Evolutionary conservation across 352 stramenopile genomes (phyloP).

Genomic region (Globisporangium lucens): DNA sequence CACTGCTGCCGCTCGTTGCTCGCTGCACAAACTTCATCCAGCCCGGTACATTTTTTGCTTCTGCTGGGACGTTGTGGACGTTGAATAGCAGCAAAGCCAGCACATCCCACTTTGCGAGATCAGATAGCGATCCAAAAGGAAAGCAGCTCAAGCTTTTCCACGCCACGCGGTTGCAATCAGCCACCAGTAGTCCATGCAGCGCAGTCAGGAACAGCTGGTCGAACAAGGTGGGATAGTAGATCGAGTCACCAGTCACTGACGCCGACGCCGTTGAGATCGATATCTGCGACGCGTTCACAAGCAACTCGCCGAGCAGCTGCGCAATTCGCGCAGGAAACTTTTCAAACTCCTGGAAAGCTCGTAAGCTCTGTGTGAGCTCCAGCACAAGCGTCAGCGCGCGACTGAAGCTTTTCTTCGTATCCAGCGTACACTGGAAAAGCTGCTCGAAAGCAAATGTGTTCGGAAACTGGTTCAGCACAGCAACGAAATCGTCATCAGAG

Average conservation of each 20-base stretch:
- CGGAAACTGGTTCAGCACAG: constrained; percentile 82
- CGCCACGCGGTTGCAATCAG: constrained; percentile 76
- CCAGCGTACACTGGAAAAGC: constrained; percentile 58
- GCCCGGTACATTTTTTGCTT: constrained; percentile 50
- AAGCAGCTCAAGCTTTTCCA: constrained; percentile 71
- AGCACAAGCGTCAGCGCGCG: constrained; percentile 68
- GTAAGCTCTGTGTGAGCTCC: constrained; percentile 68
- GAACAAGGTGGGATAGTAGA: constrained; percentile 78
- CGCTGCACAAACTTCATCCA: constrained; percentile 68
- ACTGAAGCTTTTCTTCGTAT: constrained; percentile 80
- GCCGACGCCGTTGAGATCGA: constrained; percentile 38
- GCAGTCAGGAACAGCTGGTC: constrained; percentile 85
- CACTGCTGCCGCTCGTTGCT: constrained; percentile 24
- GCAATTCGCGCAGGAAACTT: constrained; percentile 70
- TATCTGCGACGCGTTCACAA: constrained; percentile 54
- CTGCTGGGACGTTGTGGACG: constrained; percentile 49
- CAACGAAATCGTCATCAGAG: constrained; percentile 83
- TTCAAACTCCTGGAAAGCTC: constrained; percentile 80
- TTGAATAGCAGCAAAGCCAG: constrained; percentile 75
- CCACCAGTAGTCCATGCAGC: constrained; percentile 62
- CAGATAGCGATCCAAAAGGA: constrained; percentile 70
- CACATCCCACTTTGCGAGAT: constrained; percentile 79
- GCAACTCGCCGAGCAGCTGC: constrained; percentile 60
- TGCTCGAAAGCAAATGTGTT: constrained; percentile 81
- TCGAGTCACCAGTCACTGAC: constrained; percentile 21